Base-by-base conservation (phyloP, 2,329 filamentous ascomycete genomes). In the Aspergillus melleus region DNA sequence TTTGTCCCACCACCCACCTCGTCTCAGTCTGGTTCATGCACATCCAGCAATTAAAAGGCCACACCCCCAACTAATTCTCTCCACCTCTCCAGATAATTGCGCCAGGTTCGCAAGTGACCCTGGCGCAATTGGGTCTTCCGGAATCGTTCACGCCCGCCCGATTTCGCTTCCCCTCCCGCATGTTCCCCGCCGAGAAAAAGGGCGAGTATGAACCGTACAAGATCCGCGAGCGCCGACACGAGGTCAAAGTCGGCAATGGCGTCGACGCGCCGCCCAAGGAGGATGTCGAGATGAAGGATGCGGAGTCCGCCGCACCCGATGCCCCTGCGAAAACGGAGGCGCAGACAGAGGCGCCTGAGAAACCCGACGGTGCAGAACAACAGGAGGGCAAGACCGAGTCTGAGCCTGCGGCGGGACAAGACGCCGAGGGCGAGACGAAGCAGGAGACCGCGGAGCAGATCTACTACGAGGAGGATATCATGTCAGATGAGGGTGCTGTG, bases 81-180 rank as follows among this genome's bases (percentile, higher is more conserved):
- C 20, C 14, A 19, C 56, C 16, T n/a, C 56, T 58, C n/a, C 58
- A 82, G 80, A 76, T 81, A 66, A 82, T 84, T 73, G 80, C 80
- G 69, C 83, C 83, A 55, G 93, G 93, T 72, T 96, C 92, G 75
- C 88, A 90, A 78, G 94, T 89, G 65, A 96, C 92, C 60, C 87
- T 96, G 80, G 93, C 92, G 66, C 92, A 96, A 83, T 85, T 96
- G 46, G 93, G 93, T 54, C 89, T 95, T 68, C 88, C 88, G 68
- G 93, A 97, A 80, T 88, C 86, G n/a, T 89, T 98, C 76, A 96
- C 93, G 39, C 93, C 92, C 49, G 92, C 95, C n/a, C 85, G 88
- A 63, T 86, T 91, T 75, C 90, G 92, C 67, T 86, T 98, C 66
- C 88, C 90, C 32, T 97, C 94, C 77, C 90, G 95, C 80, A 96